phyloP scores from a whole-genome alignment of 148 eudicot genomes.

The Rhododendron vialii region DNA sequence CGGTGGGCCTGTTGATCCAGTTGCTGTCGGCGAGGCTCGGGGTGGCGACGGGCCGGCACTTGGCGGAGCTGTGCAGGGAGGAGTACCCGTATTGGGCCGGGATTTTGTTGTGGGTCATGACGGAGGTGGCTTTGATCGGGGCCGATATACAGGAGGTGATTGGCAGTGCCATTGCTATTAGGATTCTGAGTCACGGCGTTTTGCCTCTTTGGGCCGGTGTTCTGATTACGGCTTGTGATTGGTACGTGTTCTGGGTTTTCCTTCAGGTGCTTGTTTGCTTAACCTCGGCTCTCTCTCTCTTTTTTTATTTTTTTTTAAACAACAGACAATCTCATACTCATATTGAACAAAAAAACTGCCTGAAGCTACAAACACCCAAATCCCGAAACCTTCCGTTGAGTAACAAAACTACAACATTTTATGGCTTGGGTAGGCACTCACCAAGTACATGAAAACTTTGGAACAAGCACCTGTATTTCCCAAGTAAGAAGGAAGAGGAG shows the following conservation, averaged over 20 bases:
- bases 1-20: constrained; percentile 47
- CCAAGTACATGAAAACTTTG: too few species aligned
- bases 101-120: constrained; percentile 46
- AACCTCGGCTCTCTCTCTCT: too few species aligned
- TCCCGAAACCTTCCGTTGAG: too few species aligned
- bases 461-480: too few species aligned
- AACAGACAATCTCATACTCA: too few species aligned
- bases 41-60: constrained; percentile 48
- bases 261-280: neutral
- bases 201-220: constrained; percentile 57
- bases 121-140: constrained; percentile 48
- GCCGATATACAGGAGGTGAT: constrained; percentile 60
- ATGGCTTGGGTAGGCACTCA: too few species aligned
- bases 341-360: too few species aligned
- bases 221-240: constrained; percentile 48
- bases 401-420: too few species aligned
- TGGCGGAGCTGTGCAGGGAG: constrained; percentile 51
- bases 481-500: too few species aligned
- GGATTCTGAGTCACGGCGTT: constrained; percentile 38
- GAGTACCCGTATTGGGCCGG: constrained; percentile 53
- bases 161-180: constrained; percentile 48
- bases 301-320: too few species aligned
- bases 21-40: constrained; percentile 44
- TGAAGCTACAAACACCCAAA: too few species aligned
- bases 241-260: constrained; percentile 20